These are phyloP conservation scores for Venturia oleaginea DNA, from an alignment of 2,329 filamentous ascomycete species.

Conservation along the genomic window DNA sequence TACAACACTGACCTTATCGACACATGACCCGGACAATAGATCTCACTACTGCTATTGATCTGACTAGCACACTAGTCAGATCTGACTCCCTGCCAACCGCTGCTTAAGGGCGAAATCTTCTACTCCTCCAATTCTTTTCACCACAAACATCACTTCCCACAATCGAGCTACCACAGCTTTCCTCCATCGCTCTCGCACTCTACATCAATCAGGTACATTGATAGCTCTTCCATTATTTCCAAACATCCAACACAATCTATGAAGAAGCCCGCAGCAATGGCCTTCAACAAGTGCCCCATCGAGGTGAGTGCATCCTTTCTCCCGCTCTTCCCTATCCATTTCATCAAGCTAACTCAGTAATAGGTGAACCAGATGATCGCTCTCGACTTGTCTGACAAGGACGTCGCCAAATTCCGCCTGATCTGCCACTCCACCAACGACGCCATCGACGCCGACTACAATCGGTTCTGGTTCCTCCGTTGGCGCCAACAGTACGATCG, in stretches of 20 bases:
- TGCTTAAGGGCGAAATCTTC: neutral
- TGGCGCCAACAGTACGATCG: conserved; percentile 36
- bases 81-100: neutral
- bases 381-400: conserved; percentile 32
- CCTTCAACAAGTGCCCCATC: conserved; percentile 26
- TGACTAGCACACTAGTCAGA: neutral
- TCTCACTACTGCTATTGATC: neutral
- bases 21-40: conserved; percentile 5
- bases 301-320: conserved; percentile 20
- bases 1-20: neutral
- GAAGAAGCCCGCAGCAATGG: conserved; percentile 13
- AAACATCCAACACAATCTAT: neutral
- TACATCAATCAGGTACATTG: neutral
- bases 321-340: neutral
- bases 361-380: conserved; percentile 35
- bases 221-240: neutral
- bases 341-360: neutral
- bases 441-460: conserved; percentile 31
- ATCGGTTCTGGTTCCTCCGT: conserved; percentile 39
- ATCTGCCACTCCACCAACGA: conserved; percentile 31
- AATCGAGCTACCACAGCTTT: neutral
- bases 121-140: neutral
- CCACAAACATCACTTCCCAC: neutral
- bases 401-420: conserved; percentile 33
- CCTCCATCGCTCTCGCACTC: neutral